Conservation (phyloP, 495 filamentous ascomycete species). For the Paragyromitra xinjiangensis region DNA sequence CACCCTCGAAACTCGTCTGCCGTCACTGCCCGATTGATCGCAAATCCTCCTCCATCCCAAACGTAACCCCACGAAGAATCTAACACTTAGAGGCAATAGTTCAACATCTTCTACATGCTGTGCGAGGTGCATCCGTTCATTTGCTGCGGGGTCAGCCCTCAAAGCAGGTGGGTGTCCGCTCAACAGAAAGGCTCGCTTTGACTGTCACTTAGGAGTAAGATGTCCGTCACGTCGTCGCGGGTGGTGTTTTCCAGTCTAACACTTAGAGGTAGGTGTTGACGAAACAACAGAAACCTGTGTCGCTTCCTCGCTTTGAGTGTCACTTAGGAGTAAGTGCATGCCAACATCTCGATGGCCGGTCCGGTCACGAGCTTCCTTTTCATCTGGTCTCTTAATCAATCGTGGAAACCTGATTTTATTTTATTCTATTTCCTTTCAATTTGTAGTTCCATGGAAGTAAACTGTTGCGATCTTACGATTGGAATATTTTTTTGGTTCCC, state of each 20-base stretch:
- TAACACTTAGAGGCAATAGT: conserved; percentile 40
- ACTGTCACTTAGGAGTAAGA: conserved; percentile 52
- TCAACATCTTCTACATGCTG: conserved; percentile 9
- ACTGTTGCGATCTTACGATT: background rate
- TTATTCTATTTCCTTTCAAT: background rate
- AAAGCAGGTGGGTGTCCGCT: conserved; percentile 27
- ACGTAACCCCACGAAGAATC: conserved; percentile 25
- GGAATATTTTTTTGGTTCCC: background rate
- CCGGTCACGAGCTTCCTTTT: conserved; percentile 43
- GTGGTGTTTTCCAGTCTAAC: conserved; percentile 50
- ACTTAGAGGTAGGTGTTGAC: conserved; percentile 57
- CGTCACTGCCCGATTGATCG: conserved; percentile 3
- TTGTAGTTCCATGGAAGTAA: background rate
- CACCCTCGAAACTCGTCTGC: background rate
- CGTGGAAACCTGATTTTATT: conserved; percentile 25
- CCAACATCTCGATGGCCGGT: conserved; percentile 23
- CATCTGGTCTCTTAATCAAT: background rate
- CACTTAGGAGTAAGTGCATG: conserved; percentile 39
- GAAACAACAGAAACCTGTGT: conserved; percentile 11
- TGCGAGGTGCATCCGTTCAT: background rate
- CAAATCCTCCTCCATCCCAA: conserved; percentile 16
- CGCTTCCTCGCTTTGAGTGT: conserved; percentile 23
- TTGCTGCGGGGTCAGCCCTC: conserved; percentile 27
- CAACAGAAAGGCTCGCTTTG: conserved; percentile 27
- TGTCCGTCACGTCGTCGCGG: background rate